Percentiles rank a stretch among this genome's conserved stretches.
These are phyloP conservation scores for Micractinium conductrix DNA, from an alignment of 139 green algal species.

Conservation along the genomic window DNA sequence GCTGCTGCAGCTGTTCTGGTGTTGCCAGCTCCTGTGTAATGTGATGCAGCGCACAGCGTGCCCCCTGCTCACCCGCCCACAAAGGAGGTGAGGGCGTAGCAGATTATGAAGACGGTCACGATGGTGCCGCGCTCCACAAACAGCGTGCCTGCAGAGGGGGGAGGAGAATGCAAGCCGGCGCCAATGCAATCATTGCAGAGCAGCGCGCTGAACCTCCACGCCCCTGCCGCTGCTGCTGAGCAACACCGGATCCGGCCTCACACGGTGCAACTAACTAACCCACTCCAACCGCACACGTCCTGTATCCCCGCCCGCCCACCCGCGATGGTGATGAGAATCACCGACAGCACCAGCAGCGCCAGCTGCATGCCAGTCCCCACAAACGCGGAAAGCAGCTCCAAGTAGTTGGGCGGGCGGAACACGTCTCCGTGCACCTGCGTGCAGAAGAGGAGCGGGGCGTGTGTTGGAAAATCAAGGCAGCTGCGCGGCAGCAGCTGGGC, in stretches of 20 bases:
- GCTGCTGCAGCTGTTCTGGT: too few relatives aligned
- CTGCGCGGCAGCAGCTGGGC: not conserved
- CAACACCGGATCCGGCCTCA: too few relatives aligned
- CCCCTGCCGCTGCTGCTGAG: too few relatives aligned
- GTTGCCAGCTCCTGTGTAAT: too few relatives aligned
- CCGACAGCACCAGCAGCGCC: constrained; percentile 76
- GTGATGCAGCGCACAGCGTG: too few relatives aligned
- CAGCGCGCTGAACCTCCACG: too few relatives aligned
- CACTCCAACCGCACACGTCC: too few relatives aligned
- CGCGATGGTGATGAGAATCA: constrained; percentile 94
- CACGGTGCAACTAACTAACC: too few relatives aligned
- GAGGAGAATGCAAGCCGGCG: too few relatives aligned
- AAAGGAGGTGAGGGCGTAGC: constrained; percentile 92
- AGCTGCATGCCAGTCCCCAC: constrained; percentile 89
- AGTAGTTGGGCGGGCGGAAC: constrained; percentile 82
- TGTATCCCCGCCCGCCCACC: too few relatives aligned
- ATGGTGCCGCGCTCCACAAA: constrained; percentile 89
- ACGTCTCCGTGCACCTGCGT: constrained; percentile 93
- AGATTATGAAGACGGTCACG: constrained; percentile 94
- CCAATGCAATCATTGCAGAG: too few relatives aligned
- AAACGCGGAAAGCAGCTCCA: constrained; percentile 83
- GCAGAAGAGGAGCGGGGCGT: not conserved
- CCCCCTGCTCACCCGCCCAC: constrained; percentile 72
- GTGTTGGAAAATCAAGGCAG: not conserved
- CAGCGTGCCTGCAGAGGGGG: constrained; percentile 45